Conservation (phyloP, 805 yeast genomes). For the Maudiozyma saulgeensis region DNA sequence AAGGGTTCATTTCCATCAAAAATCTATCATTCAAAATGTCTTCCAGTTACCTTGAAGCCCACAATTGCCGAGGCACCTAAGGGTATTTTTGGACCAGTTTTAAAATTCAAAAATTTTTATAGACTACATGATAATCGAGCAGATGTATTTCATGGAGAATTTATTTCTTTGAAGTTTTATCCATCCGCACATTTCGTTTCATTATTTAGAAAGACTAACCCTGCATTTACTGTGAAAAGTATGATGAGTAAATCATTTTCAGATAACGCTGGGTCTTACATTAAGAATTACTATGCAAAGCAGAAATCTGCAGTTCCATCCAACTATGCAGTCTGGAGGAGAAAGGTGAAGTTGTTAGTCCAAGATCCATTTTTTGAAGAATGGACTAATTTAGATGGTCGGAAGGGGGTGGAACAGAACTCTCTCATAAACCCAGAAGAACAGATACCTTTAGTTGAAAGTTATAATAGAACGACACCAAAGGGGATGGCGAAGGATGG, state of each 20-base stretch:
- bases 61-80: background rate
- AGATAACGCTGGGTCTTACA: constrained; percentile 1
- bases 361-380: constrained; percentile 14
- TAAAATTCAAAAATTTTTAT: constrained; percentile 3
- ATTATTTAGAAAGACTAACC: constrained; percentile 23
- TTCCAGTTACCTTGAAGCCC: background rate
- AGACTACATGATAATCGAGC: constrained; percentile 10
- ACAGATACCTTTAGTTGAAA: background rate
- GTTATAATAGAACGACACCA: background rate
- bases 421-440: background rate
- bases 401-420: constrained; percentile 10
- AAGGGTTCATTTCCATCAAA: background rate
- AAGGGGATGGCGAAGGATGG: constrained; percentile 27
- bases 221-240: constrained; percentile 16
- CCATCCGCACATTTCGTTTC: constrained; percentile 25
- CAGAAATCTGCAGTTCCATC: constrained; percentile 13
- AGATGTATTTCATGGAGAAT: constrained; percentile 15
- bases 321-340: constrained; percentile 21
- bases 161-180: constrained; percentile 17
- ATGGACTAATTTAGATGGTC: constrained; percentile 19
- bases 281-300: constrained; percentile 1
- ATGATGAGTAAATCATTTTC: background rate
- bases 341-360: constrained; percentile 11
- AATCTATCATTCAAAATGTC: background rate
- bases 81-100: constrained; percentile 6